Percentiles rank a stretch among this genome's conserved stretches.
These are phyloP conservation scores for Cubamyces lactineus DNA, from an alignment of 768 basidiomycete genomes.

Conservation along the genomic window DNA sequence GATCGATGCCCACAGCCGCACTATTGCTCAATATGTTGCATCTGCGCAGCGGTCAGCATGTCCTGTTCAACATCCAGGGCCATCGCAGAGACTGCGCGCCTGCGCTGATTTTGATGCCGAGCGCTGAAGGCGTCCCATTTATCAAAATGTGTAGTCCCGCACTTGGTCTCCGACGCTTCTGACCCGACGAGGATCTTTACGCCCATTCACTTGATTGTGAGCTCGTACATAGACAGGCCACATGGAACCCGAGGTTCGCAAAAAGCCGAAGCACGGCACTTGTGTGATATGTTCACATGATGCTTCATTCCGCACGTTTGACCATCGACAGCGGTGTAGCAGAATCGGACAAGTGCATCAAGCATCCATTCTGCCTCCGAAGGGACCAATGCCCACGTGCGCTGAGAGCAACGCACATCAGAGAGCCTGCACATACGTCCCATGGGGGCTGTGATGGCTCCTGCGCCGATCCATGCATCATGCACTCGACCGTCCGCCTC, in stretches of 20 bases:
- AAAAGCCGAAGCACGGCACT: too few relatives aligned
- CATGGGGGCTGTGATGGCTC: slow-evolving; percentile 1
- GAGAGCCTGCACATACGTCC: neutral
- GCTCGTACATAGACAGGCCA: neutral
- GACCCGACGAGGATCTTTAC: too few relatives aligned
- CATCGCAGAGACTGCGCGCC: neutral
- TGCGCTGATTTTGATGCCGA: slow-evolving; percentile 14
- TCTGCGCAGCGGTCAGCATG: too few relatives aligned
- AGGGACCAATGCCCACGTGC: slow-evolving; percentile 1
- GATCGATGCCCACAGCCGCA: too few relatives aligned
- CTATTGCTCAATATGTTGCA: too few relatives aligned
- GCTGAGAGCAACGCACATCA: slow-evolving; percentile 14
- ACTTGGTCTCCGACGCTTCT: too few relatives aligned
- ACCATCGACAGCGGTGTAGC: neutral
- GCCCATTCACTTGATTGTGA: too few relatives aligned
- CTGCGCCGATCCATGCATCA: slow-evolving; percentile 4
- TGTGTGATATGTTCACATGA: neutral
- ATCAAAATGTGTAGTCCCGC: too few relatives aligned
- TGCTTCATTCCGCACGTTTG: neutral
- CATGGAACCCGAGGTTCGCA: neutral
- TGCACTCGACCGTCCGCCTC: neutral
- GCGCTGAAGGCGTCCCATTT: neutral
- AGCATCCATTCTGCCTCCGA: neutral
- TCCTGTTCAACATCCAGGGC: too few relatives aligned
- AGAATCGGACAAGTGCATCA: neutral